A percentile compares a stretch with the other conserved stretches of the same genome.
These are phyloP conservation scores for Ganoderma sinense DNA, from an alignment of 1,284 basidiomycete genomes.

Conservation along the genomic window DNA sequence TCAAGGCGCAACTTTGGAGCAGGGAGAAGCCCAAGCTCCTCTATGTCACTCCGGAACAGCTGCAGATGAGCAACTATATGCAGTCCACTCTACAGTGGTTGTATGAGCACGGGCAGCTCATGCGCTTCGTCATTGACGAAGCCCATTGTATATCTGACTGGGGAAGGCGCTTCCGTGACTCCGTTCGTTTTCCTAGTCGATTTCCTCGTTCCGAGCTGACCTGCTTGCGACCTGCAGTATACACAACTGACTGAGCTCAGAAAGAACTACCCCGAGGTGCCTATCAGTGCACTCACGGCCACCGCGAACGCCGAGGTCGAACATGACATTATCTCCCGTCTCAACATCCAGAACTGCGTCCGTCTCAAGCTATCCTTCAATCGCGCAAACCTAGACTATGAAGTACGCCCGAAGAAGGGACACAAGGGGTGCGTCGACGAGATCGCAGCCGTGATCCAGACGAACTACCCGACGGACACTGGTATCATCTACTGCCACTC, in stretches of 20 bases:
- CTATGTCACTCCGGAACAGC: conserved; percentile 95
- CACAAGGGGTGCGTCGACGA: conserved; percentile 55
- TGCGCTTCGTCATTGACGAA: conserved; percentile 95
- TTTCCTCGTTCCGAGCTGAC: conserved; percentile 21
- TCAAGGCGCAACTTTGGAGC: conserved; percentile 48
- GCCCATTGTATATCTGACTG: conserved; percentile 92
- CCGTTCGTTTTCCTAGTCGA: conserved; percentile 53
- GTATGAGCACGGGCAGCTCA: conserved; percentile 65
- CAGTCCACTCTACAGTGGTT: conserved; percentile 65
- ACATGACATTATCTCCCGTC: conserved; percentile 79
- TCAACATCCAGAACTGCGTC: conserved; percentile 69
- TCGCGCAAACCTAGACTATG: conserved; percentile 88
- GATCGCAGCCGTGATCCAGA: conserved; percentile 79
- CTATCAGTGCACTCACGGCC: conserved; percentile 96
- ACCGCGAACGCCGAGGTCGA: conserved; percentile 86
- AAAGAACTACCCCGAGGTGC: conserved; percentile 77
- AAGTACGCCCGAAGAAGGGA: conserved; percentile 69
- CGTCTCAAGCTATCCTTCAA: conserved; percentile 90
- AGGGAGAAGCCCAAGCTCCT: conserved; percentile 68
- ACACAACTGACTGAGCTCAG: conserved; percentile 74
- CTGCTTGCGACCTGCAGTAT: conserved; percentile 56
- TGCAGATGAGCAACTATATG: conserved; percentile 70
- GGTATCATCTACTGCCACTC: conserved; percentile 92
- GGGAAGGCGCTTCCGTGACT: conserved; percentile 86
- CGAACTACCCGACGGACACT: conserved; percentile 64